Evolutionary conservation across 495 filamentous ascomycete species (phyloP).

Genomic region (Daldinia vernicosa): DNA sequence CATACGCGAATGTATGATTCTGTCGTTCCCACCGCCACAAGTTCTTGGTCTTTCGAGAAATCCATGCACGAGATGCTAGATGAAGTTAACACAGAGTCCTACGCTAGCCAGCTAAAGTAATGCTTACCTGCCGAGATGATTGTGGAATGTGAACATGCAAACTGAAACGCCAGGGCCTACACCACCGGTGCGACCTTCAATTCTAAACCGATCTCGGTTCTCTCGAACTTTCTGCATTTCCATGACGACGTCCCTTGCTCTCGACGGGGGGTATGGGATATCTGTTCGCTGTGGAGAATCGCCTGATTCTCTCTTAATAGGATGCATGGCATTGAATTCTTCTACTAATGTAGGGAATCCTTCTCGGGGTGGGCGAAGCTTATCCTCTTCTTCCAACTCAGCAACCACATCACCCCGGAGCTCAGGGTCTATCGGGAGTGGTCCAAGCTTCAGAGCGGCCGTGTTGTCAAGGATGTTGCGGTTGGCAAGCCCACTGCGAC

Average conservation of each 20-base stretch:
- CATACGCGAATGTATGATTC: slow-evolving; percentile 97
- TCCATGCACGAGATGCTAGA: slow-evolving; percentile 87
- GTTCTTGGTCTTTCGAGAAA: slow-evolving; percentile 85
- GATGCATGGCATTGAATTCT: slow-evolving; percentile 75
- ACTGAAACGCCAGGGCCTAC: slow-evolving; percentile 82
- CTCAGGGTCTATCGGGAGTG: slow-evolving; percentile 79
- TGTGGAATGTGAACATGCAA: slow-evolving; percentile 98
- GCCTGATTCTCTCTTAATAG: slow-evolving; percentile 89
- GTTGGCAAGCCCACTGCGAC: slow-evolving; percentile 76
- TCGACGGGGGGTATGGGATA: slow-evolving; percentile 84
- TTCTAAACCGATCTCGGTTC: slow-evolving; percentile 85
- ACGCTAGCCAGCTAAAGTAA: background rate
- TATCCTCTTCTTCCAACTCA: slow-evolving; percentile 82
- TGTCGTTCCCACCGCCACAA: slow-evolving; percentile 85
- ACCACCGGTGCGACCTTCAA: slow-evolving; percentile 81
- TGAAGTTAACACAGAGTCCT: slow-evolving; percentile 39
- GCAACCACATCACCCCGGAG: slow-evolving; percentile 82
- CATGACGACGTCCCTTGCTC: slow-evolving; percentile 87
- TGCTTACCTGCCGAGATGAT: slow-evolving; percentile 85
- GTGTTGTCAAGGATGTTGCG: slow-evolving; percentile 67
- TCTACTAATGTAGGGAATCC: slow-evolving; percentile 74
- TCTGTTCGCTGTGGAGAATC: slow-evolving; percentile 80
- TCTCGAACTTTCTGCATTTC: slow-evolving; percentile 96
- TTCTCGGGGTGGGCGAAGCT: slow-evolving; percentile 69
- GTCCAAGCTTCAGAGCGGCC: slow-evolving; percentile 76